Evolutionary conservation across 2,329 filamentous ascomycete genomes (phyloP), one percentile per base, ranked within the genome.

Genomic region (Trematosphaeria pertusa): DNA sequence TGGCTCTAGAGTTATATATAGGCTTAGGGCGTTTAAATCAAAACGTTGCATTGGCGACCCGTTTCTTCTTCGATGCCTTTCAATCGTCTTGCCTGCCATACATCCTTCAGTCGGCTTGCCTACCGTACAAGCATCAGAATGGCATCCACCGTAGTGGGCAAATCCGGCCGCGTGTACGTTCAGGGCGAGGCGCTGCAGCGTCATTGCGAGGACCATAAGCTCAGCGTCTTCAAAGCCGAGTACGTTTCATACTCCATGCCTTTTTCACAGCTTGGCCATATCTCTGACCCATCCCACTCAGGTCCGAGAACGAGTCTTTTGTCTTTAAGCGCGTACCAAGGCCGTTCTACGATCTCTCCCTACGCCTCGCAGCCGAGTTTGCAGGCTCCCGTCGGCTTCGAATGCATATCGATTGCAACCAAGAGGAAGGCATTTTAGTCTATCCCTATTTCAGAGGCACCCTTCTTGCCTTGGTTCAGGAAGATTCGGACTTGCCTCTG

Each of bases 101-200:
- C 40, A 53, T 35, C 38, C 41, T 52, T 39, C 38, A 52, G 24
- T 42, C 50, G 42, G 37, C 43, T 49, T 51, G 41, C 39, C 40
- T 56, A 48, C 43, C 54, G 36, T 50, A 52, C 45, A 62, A 56
- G 58, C 48, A 54, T 64, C 45, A 71, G 64, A 64, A 66, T 64
- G 63, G 54, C 48, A 43, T 73, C 65, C 32, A 68, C 65, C 6
- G 48, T 73, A 36, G 53, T 66, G 34, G 65, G 69, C 43, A 59
- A 70, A 47, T 72, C 68, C 43, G 67, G 71, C 64, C 67, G 70
- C 47, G 56, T 62, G 43, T 74, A 74, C 51, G 47, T 62, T 46
- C 51, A 60, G 50, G 53, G 56, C 52, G 48, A 67, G 31, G 57
- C 72, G 37, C 62, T 74, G 42, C 53, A 64, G 52, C 54, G 48